These are phyloP conservation scores for Tetrapisispora nanseiensis DNA, from an alignment of 805 yeast genomes.

Conservation along the genomic window DNA sequence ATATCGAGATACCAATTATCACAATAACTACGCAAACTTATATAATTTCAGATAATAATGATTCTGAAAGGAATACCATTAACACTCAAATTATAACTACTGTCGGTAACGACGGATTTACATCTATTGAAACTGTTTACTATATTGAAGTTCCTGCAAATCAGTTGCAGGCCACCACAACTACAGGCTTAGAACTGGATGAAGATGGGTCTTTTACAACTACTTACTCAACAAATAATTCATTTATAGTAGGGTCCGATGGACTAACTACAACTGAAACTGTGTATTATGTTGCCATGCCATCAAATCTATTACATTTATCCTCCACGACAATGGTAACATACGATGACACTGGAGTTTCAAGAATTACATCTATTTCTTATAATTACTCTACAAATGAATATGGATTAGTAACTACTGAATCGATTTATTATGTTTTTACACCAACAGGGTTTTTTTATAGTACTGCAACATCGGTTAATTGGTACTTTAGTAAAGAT, in stretches of 20 bases:
- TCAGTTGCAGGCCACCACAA: background rate
- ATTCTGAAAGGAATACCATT: background rate
- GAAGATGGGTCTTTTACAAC: background rate
- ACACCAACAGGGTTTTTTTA: background rate
- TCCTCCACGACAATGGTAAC: background rate
- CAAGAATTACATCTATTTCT: background rate
- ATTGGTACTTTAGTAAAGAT: background rate
- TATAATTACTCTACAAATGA: background rate
- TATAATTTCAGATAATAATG: background rate
- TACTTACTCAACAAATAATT: background rate
- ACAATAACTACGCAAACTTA: background rate
- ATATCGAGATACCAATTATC: background rate
- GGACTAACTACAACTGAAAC: slow-evolving; percentile 2
- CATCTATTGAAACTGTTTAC: background rate
- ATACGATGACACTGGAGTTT: background rate
- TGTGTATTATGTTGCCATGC: background rate
- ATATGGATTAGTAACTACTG: background rate
- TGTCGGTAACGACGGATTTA: background rate
- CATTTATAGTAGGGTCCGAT: background rate
- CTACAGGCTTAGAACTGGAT: background rate
- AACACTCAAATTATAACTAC: background rate
- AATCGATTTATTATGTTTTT: background rate
- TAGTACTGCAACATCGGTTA: background rate
- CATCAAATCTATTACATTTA: background rate
- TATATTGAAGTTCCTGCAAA: background rate